phyloP scores from a whole-genome alignment of 495 filamentous ascomycete genomes.

The Tuber indicum region DNA sequence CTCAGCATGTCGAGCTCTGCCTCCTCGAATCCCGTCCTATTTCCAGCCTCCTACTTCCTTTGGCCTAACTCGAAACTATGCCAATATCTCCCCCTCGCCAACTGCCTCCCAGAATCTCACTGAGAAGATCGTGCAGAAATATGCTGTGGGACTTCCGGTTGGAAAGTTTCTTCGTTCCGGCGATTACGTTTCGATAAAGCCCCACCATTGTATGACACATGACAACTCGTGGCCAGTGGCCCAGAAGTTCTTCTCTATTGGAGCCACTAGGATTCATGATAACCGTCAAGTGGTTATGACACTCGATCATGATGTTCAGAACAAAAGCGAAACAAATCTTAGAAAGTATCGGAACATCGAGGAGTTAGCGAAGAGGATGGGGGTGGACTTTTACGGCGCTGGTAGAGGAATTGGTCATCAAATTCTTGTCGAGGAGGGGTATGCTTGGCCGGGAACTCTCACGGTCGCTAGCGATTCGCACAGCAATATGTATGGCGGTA shows the following conservation, averaged over 20 bases:
- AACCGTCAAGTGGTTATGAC: conserved; percentile 78
- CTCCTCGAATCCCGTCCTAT: conserved; percentile 13
- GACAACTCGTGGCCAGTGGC: conserved; percentile 89
- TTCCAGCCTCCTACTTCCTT: conserved; percentile 46
- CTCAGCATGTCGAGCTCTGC: conserved; percentile 22
- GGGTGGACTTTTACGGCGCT: conserved; percentile 76
- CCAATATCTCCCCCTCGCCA: conserved; percentile 38
- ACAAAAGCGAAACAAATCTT: conserved; percentile 73
- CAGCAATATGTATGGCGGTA: conserved; percentile 84
- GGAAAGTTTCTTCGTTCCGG: conserved; percentile 67
- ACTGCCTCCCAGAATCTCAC: conserved; percentile 70
- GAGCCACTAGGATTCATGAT: conserved; percentile 67
- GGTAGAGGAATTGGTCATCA: conserved; percentile 83
- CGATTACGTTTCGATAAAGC: conserved; percentile 75
- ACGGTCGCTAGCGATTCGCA: conserved; percentile 78
- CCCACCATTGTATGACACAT: conserved; percentile 79
- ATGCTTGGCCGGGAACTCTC: conserved; percentile 69
- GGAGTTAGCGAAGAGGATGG: conserved; percentile 73
- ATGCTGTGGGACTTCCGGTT: conserved; percentile 62
- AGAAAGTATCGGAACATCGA: conserved; percentile 83
- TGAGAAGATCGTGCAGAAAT: conserved; percentile 83
- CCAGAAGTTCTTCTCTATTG: conserved; percentile 79
- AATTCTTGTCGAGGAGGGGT: conserved; percentile 81
- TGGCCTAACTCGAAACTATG: conserved; percentile 37
- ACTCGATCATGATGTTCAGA: conserved; percentile 90